Percentiles rank a stretch among this genome's conserved stretches.
phyloP scores from a whole-genome alignment of 768 basidiomycete species.

The Mycena metata region DNA sequence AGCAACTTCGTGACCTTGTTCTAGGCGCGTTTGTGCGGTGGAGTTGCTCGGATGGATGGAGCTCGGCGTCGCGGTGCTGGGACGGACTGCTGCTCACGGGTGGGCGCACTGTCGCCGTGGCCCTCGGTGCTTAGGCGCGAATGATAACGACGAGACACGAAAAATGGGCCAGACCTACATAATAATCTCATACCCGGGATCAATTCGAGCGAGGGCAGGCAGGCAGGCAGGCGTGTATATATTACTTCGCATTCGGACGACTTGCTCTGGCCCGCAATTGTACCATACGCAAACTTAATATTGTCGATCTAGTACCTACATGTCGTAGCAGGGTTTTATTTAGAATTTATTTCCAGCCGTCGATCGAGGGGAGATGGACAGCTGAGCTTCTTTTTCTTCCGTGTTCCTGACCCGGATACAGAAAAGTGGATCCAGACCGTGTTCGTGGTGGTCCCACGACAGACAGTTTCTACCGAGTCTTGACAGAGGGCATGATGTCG shows the following conservation, averaged over 20 bases:
- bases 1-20: conserved; percentile 91
- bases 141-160: neutral
- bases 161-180: neutral
- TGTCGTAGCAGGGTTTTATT: conserved; percentile 2
- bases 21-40: conserved; percentile 45
- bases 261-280: neutral
- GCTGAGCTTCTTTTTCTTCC: neutral
- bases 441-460: too few relatives aligned
- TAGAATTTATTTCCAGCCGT: conserved; percentile 8
- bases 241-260: neutral
- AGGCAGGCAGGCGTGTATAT: conserved; percentile 3
- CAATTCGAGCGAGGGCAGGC: conserved; percentile 8
- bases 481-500: too few relatives aligned
- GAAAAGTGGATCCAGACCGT: too few relatives aligned
- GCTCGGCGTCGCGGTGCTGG: too few relatives aligned
- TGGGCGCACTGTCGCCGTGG: neutral
- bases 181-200: conserved; percentile 16
- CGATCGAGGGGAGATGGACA: too few relatives aligned
- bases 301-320: neutral
- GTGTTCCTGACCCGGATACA: too few relatives aligned
- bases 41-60: neutral
- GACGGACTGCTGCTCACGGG: neutral
- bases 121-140: too few relatives aligned
- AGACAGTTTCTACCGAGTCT: too few relatives aligned
- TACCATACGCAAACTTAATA: conserved; percentile 1